Evolutionary conservation across 495 filamentous ascomycete genomes (phyloP), one percentile per base, ranked within the genome.

Genomic region (Hypoxylon trugodes): DNA sequence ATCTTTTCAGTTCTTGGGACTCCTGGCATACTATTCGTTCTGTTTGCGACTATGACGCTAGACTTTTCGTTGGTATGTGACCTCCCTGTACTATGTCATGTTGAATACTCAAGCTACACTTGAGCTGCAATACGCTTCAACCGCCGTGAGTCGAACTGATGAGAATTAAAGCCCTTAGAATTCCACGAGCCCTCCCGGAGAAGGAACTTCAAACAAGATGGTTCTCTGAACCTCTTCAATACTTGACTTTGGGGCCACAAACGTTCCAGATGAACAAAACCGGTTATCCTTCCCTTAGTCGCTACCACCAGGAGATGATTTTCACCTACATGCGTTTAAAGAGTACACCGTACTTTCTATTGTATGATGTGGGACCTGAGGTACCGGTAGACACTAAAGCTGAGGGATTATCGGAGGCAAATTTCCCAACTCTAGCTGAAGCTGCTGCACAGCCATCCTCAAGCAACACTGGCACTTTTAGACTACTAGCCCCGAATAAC

Each of bases 181-280:
- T 98, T 48, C 92, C 93, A 21, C 86, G 85, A n/a, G 82, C 89
- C 28, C 80, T 97, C 15, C 96, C 96, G 5, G 78, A 87, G 18
- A 78, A 84, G 32, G 77, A 82, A 18, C 80, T 97, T 6, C 91
- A 95, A 65, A 87, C 86, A 10, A 84, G 95, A n/a, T 99, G 95
- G 95, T 93, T 92, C 75, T 89, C 91, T 1, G 95, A 99, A 64
- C 93, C 95, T 16, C 79, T 98, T 2, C 90, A 92, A 50, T 82
- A 96, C 49, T 79, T 99, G 1, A 85, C 86, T 0, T 80, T 97
- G 24, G 79, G 85, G 18, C 77, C 80, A 4, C 81, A 81, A 0
- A 81, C 84, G 0, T 99, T 98, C 65, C 80, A 90, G 38, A 81
- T 81, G 32, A 98, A 97, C 72, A 82, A 84, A 37, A 87, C 88